phyloP scores from a whole-genome alignment of 2,329 filamentous ascomycete genomes.

The Verruconis gallopava region DNA sequence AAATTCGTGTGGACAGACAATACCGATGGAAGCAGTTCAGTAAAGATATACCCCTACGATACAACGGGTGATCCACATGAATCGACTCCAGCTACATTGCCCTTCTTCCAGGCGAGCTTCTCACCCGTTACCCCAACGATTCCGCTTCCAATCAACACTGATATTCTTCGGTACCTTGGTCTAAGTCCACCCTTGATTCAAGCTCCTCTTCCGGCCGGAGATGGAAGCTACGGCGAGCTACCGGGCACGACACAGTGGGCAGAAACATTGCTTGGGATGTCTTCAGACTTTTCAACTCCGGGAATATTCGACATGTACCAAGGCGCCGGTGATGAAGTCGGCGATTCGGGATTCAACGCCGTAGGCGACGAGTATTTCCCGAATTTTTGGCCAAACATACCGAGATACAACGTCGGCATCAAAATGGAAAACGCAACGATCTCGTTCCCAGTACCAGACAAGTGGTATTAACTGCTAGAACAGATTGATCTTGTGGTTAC shows the following conservation, averaged over 20 bases:
- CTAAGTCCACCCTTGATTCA: not conserved
- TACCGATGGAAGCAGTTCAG: not conserved
- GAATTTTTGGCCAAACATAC: not conserved
- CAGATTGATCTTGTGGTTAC: too few relatives aligned
- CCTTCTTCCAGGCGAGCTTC: constrained; percentile 4
- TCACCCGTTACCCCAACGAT: not conserved
- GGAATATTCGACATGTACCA: not conserved
- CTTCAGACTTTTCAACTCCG: not conserved
- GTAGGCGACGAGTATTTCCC: not conserved
- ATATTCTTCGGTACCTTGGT: not conserved
- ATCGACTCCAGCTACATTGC: not conserved
- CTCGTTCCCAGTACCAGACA: not conserved
- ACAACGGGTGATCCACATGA: not conserved
- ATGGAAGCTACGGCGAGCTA: not conserved
- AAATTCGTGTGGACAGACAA: constrained; percentile 1
- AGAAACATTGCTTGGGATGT: not conserved
- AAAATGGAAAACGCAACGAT: not conserved
- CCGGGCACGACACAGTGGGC: not conserved
- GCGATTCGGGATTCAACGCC: not conserved
- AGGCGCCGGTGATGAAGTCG: not conserved
- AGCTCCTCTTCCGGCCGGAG: not conserved
- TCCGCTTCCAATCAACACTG: not conserved
- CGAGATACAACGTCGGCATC: not conserved
- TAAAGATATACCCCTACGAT: not conserved
- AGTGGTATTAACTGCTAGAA: too few relatives aligned